Evolutionary conservation across 495 filamentous ascomycete genomes (phyloP).

Genomic region (Aspergillus carlsbadensis): DNA sequence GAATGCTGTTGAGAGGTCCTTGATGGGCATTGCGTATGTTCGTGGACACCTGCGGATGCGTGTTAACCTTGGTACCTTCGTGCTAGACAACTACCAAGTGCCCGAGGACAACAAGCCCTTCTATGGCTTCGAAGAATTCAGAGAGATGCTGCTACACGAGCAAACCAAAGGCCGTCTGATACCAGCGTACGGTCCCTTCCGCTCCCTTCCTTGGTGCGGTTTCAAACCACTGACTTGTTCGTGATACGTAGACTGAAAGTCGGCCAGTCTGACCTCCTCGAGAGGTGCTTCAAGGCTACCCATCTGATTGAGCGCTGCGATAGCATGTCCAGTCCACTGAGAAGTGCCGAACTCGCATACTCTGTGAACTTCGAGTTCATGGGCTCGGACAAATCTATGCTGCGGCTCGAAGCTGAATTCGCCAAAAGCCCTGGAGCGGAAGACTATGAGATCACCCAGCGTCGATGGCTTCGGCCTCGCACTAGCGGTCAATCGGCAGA

Average conservation of each 20-base stretch:
- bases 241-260: conserved; percentile 21
- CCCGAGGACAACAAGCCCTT: conserved; percentile 30
- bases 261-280: conserved; percentile 24
- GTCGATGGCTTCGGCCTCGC: conserved; percentile 36
- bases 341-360: conserved; percentile 28
- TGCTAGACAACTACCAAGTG: conserved; percentile 44
- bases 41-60: conserved; percentile 51
- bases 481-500: conserved; percentile 16
- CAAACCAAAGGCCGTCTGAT: conserved; percentile 39
- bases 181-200: conserved; percentile 31
- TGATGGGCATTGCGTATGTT: conserved; percentile 32
- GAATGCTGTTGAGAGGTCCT: conserved; percentile 25
- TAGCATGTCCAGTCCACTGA: conserved; percentile 29
- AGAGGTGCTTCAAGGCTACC: conserved; percentile 25
- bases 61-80: conserved; percentile 55
- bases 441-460: conserved; percentile 32
- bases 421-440: conserved; percentile 18
- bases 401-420: conserved; percentile 43
- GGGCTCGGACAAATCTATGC: conserved; percentile 20
- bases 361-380: conserved; percentile 46
- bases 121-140: conserved; percentile 51
- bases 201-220: not conserved
- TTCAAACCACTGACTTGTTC: conserved; percentile 4
- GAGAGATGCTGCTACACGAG: conserved; percentile 39
- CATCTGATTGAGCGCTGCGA: conserved; percentile 50